Conservation (phyloP, 2,329 filamentous ascomycete species). For the Tolypocladium ovalisporum region DNA sequence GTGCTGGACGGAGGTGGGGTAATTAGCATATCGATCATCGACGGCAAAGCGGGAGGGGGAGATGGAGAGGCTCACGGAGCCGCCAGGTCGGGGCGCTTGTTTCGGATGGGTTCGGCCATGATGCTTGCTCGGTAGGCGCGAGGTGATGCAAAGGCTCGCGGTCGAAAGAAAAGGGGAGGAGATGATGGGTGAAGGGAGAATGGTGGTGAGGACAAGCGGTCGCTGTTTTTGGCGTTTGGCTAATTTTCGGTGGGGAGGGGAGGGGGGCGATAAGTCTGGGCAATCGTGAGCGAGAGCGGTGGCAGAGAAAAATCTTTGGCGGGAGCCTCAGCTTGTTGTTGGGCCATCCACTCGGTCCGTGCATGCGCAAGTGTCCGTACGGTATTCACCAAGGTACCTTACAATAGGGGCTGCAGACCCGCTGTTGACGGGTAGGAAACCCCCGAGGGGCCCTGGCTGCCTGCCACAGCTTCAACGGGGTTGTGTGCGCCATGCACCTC, state of each 20-base stretch:
- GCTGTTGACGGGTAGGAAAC: background rate
- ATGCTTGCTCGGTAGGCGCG: constrained; percentile 20
- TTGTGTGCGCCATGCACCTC: background rate
- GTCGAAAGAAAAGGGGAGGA: constrained; percentile 15
- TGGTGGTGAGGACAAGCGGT: constrained; percentile 16
- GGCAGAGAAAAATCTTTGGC: constrained; percentile 18
- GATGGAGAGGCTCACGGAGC: constrained; percentile 42
- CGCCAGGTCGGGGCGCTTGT: constrained; percentile 46
- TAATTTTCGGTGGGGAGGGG: constrained; percentile 30
- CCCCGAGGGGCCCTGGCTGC: background rate
- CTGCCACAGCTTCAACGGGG: background rate
- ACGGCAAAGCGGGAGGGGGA: background rate
- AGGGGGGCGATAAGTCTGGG: constrained; percentile 5
- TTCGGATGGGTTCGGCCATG: constrained; percentile 55
- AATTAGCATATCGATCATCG: constrained; percentile 19
- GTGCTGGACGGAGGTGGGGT: constrained; percentile 58
- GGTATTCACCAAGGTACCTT: background rate
- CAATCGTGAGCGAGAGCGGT: background rate
- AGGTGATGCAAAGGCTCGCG: constrained; percentile 12
- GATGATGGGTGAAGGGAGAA: constrained; percentile 18
- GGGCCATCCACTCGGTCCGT: background rate
- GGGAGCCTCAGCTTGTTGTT: constrained; percentile 17
- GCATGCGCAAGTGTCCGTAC: constrained; percentile 9
- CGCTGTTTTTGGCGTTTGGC: constrained; percentile 22
- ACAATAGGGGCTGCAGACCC: background rate